phyloP scores from a whole-genome alignment of 75 land plant genomes.

The Pinus taeda region DNA sequence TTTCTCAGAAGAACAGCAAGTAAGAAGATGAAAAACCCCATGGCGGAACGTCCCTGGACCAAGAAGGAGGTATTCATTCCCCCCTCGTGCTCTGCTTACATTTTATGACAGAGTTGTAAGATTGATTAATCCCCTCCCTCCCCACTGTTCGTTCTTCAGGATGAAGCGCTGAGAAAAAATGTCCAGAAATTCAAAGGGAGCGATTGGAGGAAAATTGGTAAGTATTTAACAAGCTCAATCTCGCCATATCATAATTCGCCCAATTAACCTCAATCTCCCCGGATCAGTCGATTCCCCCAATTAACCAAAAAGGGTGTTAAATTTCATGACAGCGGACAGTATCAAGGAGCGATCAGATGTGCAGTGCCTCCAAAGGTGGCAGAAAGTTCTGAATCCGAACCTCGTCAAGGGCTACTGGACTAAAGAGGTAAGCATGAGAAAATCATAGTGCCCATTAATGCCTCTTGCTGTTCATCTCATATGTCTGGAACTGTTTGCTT shows the following conservation, averaged over 20 bases:
- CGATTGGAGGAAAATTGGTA: conserved; percentile 77
- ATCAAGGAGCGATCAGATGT: conserved; percentile 59
- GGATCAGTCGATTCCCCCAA: neutral
- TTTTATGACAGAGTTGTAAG: neutral
- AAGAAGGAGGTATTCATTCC: neutral
- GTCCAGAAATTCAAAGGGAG: conserved; percentile 47
- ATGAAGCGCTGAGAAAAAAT: conserved; percentile 31
- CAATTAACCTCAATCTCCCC: too few relatives aligned
- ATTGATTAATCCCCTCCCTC: neutral
- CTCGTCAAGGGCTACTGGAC: conserved; percentile 84
- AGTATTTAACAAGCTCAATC: neutral
- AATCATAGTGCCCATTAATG: neutral
- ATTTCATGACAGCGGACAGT: conserved; percentile 52
- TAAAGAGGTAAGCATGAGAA: conserved; percentile 33
- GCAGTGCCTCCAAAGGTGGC: conserved; percentile 89
- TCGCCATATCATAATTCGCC: too few relatives aligned
- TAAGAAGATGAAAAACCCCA: conserved; percentile 3
- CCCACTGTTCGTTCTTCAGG: conserved; percentile 22
- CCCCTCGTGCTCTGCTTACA: neutral
- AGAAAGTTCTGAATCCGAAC: conserved; percentile 81
- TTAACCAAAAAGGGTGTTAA: neutral
- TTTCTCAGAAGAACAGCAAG: neutral
- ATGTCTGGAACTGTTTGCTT: neutral
- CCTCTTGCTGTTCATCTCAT: neutral
- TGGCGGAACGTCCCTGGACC: neutral